These are phyloP conservation scores for Plectosphaerella cucumerina DNA, from an alignment of 2,329 filamentous ascomycete species.

Conservation along the genomic window DNA sequence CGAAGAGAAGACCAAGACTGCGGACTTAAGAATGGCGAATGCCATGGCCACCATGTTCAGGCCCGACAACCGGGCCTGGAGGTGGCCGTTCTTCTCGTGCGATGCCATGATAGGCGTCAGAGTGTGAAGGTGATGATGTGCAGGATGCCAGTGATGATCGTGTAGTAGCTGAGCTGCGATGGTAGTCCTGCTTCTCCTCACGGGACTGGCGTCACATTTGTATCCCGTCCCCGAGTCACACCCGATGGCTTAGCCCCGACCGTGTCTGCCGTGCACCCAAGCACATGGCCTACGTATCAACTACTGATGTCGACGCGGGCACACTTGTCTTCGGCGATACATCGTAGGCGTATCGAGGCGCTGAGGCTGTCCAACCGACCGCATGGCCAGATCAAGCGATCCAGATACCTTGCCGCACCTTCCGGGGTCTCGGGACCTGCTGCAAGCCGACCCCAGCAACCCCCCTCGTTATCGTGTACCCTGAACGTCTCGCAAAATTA, in stretches of 20 bases:
- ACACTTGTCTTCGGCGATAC: too few species aligned
- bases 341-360: not conserved
- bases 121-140: not conserved
- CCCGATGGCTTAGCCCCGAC: too few species aligned
- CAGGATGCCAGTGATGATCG: not conserved
- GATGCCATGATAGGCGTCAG: not conserved
- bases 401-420: not conserved
- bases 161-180: too few species aligned
- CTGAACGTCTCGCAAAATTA: not conserved
- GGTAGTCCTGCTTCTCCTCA: too few species aligned
- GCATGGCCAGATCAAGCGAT: too few species aligned
- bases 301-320: too few species aligned
- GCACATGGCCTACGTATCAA: too few species aligned
- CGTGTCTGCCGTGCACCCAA: too few species aligned
- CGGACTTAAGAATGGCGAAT: conserved; percentile 38
- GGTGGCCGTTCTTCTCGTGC: conserved; percentile 17
- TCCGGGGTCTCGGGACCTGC: not conserved
- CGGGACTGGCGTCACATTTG: too few species aligned
- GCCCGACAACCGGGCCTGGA: conserved; percentile 31
- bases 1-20: not conserved
- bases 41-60: conserved; percentile 38
- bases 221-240: too few species aligned
- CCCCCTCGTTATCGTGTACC: not conserved
- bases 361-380: too few species aligned
- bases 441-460: not conserved